Percentiles rank a stretch among this genome's conserved stretches.
Evolutionary conservation across 441 rosid genomes (phyloP).

Genomic region (Gossypium trilobum): DNA sequence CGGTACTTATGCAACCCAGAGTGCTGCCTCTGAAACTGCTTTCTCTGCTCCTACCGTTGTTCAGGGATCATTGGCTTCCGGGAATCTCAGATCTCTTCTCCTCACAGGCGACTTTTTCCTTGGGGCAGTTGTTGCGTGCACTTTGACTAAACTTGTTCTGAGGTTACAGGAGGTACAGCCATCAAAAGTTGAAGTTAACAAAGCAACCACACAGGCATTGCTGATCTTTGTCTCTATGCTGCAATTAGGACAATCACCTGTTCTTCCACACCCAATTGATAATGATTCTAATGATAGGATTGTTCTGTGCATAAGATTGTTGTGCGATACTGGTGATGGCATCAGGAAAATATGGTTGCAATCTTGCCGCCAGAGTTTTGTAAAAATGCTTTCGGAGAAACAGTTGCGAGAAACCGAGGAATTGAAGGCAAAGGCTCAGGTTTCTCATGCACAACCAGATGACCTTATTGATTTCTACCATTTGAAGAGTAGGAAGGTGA

Average conservation of each 20-base stretch:
- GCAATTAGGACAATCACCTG: conserved; percentile 79
- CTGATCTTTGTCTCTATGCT: conserved; percentile 70
- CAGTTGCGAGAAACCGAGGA: conserved; percentile 71
- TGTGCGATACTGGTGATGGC: conserved; percentile 64
- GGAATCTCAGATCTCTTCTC: conserved; percentile 70
- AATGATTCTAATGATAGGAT: conserved; percentile 74
- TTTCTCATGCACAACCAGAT: conserved; percentile 80
- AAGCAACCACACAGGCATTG: conserved; percentile 48
- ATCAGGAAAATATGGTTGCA: conserved; percentile 74
- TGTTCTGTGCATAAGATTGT: conserved; percentile 57
- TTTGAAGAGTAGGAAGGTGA: conserved; percentile 85
- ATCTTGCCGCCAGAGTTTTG: conserved; percentile 77
- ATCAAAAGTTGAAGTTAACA: conserved; percentile 63
- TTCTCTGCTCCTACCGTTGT: conserved; percentile 64
- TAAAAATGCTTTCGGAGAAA: conserved; percentile 83
- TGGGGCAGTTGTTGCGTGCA: conserved; percentile 83
- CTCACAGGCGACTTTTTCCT: conserved; percentile 87
- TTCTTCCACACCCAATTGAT: conserved; percentile 71
- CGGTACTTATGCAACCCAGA: conserved; percentile 90
- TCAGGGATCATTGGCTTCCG: conserved; percentile 73
- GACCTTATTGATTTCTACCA: conserved; percentile 87
- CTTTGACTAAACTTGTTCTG: conserved; percentile 71
- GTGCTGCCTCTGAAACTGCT: conserved; percentile 87
- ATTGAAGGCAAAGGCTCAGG: conserved; percentile 77
- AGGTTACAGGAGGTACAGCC: conserved; percentile 84